These are phyloP conservation scores for Eimeria falciformis DNA, from an alignment of 169 alveolate genomes.

Conservation along the genomic window DNA sequence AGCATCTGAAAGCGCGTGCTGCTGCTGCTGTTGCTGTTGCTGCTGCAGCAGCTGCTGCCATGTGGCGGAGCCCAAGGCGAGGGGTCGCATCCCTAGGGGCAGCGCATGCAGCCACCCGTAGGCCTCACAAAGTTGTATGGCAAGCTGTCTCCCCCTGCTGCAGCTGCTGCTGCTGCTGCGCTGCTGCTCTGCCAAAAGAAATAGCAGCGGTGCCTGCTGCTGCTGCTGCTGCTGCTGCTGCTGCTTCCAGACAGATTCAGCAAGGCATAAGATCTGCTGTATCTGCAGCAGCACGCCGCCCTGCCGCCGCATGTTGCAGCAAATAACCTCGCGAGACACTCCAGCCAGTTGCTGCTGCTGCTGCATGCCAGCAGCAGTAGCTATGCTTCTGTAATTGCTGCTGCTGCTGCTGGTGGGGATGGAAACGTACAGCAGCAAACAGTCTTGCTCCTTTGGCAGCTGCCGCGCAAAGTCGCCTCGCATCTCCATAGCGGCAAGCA, in stretches of 20 bases:
- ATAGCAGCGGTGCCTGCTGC: constrained; percentile 4
- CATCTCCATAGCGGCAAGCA: constrained; percentile 1
- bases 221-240: constrained; percentile 5
- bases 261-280: not conserved
- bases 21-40: constrained; percentile 32
- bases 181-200: not conserved
- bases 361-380: not conserved
- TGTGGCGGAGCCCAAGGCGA: not conserved
- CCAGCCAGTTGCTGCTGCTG: not conserved
- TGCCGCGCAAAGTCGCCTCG: constrained; percentile 17
- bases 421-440: not conserved
- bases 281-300: constrained; percentile 1
- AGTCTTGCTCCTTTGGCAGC: not conserved
- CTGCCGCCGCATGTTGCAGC: constrained; percentile 19
- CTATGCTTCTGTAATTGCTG: not conserved
- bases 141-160: not conserved
- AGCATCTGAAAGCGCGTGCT: not conserved
- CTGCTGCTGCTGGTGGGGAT: not conserved
- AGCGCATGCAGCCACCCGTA: constrained; percentile 4
- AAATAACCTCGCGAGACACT: not conserved
- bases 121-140: not conserved
- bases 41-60: constrained; percentile 14
- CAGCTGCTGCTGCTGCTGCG: not conserved
- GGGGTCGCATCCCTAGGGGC: not conserved
- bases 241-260: not conserved